Evolutionary conservation across 495 filamentous ascomycete genomes (phyloP).

Genomic region (Jackrogersella multiformis): DNA sequence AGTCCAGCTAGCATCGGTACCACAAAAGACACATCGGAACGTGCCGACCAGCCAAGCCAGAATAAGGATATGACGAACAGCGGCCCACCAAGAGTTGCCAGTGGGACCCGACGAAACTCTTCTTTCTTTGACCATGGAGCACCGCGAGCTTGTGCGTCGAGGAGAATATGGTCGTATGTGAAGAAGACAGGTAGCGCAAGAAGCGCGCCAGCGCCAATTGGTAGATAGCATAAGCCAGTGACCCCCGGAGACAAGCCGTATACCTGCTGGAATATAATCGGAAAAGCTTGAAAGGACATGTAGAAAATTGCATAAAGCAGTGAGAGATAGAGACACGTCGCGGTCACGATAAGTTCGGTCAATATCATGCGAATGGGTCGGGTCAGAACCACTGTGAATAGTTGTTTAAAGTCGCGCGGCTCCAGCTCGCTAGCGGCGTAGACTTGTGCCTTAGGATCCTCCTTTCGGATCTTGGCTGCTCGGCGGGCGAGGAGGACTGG

Average conservation of each 20-base stretch:
- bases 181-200: conserved; percentile 65
- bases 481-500: conserved; percentile 66
- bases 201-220: conserved; percentile 56
- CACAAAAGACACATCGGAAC: conserved; percentile 65
- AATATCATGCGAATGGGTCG: conserved; percentile 56
- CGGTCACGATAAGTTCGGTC: conserved; percentile 61
- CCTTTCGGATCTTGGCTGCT: conserved; percentile 58
- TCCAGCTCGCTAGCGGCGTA: conserved; percentile 51
- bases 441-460: conserved; percentile 51
- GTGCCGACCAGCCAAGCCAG: conserved; percentile 77
- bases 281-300: conserved; percentile 74
- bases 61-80: conserved; percentile 70
- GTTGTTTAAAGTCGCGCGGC: conserved; percentile 41
- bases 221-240: conserved; percentile 58
- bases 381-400: conserved; percentile 51
- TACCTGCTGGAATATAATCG: conserved; percentile 66
- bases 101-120: conserved; percentile 71
- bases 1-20: conserved; percentile 71
- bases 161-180: conserved; percentile 49
- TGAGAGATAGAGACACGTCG: conserved; percentile 73
- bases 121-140: conserved; percentile 53
- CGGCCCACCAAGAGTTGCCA: conserved; percentile 73
- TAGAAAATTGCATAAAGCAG: conserved; percentile 80
- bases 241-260: conserved; percentile 57
- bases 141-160: conserved; percentile 30